These are phyloP conservation scores for Globisporangium sylvaticum DNA, from an alignment of 352 stramenopile species.

Conservation along the genomic window DNA sequence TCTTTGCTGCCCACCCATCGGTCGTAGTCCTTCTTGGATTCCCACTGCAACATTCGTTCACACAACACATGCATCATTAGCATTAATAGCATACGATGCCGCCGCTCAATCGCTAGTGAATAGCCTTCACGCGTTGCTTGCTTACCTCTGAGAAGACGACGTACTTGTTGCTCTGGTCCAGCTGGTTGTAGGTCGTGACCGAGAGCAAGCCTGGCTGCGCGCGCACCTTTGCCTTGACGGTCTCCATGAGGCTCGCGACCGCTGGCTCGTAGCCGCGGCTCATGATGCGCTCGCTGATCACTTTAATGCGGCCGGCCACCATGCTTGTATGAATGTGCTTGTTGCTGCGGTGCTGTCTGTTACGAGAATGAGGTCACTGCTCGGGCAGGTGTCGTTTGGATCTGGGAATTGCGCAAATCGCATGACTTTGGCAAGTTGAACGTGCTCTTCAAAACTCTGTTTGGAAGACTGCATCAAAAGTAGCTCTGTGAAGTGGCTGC, in stretches of 20 bases:
- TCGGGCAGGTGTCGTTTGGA: conserved; percentile 4
- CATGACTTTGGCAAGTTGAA: conserved; percentile 5
- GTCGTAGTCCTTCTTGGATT: conserved; percentile 78
- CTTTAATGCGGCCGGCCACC: conserved; percentile 50
- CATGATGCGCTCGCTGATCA: conserved; percentile 88
- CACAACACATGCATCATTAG: conserved; percentile 1
- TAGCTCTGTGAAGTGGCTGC: not conserved
- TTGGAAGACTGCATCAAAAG: not conserved
- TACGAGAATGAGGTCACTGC: not conserved
- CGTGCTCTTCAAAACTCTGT: conserved; percentile 1
- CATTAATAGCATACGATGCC: not conserved
- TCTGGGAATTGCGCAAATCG: conserved; percentile 7
- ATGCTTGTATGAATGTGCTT: conserved; percentile 3
- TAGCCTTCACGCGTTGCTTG: not conserved
- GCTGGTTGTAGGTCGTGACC: conserved; percentile 72
- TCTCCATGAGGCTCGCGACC: conserved; percentile 84
- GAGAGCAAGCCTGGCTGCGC: conserved; percentile 69
- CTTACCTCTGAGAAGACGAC: conserved; percentile 84
- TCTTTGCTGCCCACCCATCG: conserved; percentile 70
- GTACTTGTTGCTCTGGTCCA: conserved; percentile 84
- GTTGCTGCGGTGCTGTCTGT: not conserved
- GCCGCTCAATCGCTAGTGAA: not conserved
- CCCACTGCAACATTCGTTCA: conserved; percentile 38
- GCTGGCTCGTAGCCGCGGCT: conserved; percentile 81
- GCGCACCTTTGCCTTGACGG: conserved; percentile 76